A percentile compares a stretch with the other conserved stretches of the same genome.
Conservation (phyloP, 306 rosid species). For the Sesbania bispinosa region DNA sequence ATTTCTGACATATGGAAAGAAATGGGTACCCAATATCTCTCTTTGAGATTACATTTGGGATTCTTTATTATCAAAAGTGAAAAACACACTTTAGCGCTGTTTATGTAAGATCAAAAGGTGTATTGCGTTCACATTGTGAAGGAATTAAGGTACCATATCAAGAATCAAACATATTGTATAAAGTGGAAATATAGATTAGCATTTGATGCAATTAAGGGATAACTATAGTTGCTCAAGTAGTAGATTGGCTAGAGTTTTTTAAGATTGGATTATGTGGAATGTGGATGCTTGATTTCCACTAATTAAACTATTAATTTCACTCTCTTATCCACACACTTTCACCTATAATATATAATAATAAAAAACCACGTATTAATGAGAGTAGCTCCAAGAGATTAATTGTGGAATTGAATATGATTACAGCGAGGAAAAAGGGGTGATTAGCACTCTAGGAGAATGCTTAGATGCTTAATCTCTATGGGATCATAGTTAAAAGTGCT, state of each 20-base stretch:
- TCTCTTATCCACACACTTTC: not conserved
- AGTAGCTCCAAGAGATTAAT: constrained; percentile 14
- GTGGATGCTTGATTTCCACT: not conserved
- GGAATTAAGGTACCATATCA: not conserved
- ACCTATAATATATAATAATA: not conserved
- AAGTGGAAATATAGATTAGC: constrained; percentile 11
- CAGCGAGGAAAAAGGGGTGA: constrained; percentile 26
- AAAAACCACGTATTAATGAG: not conserved
- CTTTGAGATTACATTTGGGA: constrained; percentile 23
- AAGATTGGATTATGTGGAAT: not conserved
- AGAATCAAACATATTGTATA: not conserved
- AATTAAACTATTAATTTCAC: constrained; percentile 18
- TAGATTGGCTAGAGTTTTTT: not conserved
- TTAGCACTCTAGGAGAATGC: no score
- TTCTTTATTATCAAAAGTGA: constrained; percentile 25
- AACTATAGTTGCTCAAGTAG: not conserved
- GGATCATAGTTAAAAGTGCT: constrained; percentile 10
- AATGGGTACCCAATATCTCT: constrained; percentile 21
- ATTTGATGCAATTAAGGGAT: constrained; percentile 16
- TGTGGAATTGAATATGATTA: constrained; percentile 34
- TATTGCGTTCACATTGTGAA: constrained; percentile 27
- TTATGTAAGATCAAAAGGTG: constrained; percentile 30
- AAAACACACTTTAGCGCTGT: constrained; percentile 25
- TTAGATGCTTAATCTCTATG: constrained; percentile 14
- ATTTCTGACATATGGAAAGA: not conserved